Evolutionary conservation across 257 asterid genomes (phyloP).

Genomic region (Nicotiana otophora): DNA sequence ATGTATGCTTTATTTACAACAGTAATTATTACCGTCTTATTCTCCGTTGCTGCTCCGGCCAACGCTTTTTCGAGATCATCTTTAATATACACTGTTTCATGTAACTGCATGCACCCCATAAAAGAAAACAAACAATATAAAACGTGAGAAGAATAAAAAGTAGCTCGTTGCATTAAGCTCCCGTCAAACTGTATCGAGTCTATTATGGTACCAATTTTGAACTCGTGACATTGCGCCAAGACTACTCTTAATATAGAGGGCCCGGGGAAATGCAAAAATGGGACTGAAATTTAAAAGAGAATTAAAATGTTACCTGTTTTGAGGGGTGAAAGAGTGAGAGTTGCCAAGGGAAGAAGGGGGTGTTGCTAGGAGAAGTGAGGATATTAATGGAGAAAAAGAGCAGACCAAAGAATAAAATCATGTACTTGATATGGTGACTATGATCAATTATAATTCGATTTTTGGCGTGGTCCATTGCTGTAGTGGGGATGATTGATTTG

Average conservation of each 20-base stretch:
- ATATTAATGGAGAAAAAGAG: background rate
- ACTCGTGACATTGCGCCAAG: no score
- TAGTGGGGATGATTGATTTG: slow-evolving; percentile 3
- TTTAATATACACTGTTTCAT: background rate
- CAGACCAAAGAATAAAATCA: background rate
- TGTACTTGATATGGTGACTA: background rate
- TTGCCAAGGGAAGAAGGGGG: background rate
- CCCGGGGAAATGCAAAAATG: no score
- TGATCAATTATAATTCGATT: background rate
- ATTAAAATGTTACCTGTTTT: background rate
- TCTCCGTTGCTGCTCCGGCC: slow-evolving; percentile 40
- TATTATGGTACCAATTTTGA: no score
- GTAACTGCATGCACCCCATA: background rate
- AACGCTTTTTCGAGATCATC: slow-evolving; percentile 45
- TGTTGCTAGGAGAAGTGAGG: background rate
- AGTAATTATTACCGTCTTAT: slow-evolving; percentile 53
- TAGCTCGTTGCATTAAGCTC: no score
- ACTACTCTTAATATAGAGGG: no score
- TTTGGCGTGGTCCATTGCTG: background rate
- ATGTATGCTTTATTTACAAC: slow-evolving; percentile 63
- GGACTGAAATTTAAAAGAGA: no score
- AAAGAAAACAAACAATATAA: no score
- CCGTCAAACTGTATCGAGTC: no score
- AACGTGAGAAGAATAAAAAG: no score
- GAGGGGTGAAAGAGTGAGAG: background rate